Conservation (phyloP, 2,329 filamentous ascomycete species). For the Cladosporium sphaerospermum region DNA sequence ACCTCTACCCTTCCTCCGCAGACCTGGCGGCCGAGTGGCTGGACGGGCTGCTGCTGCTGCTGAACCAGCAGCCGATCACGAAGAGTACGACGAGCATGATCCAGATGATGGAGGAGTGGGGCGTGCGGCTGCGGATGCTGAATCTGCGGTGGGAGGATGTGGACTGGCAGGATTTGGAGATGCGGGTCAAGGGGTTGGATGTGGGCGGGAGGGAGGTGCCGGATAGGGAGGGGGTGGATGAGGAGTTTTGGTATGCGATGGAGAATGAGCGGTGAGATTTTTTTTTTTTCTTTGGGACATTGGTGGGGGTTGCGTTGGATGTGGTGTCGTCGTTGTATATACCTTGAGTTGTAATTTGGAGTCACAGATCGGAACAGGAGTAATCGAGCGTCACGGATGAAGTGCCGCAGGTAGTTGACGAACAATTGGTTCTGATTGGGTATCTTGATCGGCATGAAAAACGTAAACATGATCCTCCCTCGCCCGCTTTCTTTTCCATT, state of each 20-base stretch:
- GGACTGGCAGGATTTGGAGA: constrained; percentile 40
- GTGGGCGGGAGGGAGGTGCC: constrained; percentile 58
- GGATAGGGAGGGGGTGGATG: constrained; percentile 75
- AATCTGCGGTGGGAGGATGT: constrained; percentile 86
- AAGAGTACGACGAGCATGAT: constrained; percentile 89
- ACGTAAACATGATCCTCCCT: constrained; percentile 1
- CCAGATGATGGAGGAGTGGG: constrained; percentile 79
- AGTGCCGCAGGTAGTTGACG: no score
- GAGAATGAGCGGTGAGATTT: constrained; percentile 16
- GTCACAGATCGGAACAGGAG: no score
- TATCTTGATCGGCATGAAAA: constrained; percentile 7
- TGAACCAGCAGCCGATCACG: constrained; percentile 95
- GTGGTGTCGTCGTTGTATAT: no score
- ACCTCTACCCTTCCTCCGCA: constrained; percentile 74
- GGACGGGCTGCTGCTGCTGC: constrained; percentile 87
- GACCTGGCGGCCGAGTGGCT: constrained; percentile 92
- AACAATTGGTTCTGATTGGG: not conserved
- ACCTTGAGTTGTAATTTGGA: no score
- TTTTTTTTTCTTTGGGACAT: not conserved
- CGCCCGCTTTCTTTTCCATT: not conserved
- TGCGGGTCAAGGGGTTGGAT: constrained; percentile 39
- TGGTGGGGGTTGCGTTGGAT: not conserved
- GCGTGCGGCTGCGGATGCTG: constrained; percentile 82
- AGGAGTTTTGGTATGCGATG: constrained; percentile 85
- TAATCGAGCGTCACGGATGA: no score